phyloP scores from a whole-genome alignment of 2,329 filamentous ascomycete species.

The Podosphaera aphanis region DNA sequence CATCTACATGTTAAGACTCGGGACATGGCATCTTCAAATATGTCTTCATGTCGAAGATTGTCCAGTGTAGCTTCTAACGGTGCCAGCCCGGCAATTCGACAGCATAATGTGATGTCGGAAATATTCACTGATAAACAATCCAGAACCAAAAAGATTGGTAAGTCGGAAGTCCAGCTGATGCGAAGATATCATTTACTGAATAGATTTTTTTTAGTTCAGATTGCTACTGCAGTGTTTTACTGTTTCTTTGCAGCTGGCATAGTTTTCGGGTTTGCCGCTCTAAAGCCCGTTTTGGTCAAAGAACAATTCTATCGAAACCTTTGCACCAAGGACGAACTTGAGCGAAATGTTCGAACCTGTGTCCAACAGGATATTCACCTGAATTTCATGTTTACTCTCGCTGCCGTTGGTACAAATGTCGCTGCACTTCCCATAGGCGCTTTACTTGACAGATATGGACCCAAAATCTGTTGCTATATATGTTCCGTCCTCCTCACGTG shows the following conservation, averaged over 20 bases:
- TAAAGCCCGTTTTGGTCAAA: conserved; percentile 56
- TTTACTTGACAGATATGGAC: conserved; percentile 63
- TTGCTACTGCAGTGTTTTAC: conserved; percentile 43
- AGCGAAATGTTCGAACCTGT: conserved; percentile 26
- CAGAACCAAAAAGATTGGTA: background rate
- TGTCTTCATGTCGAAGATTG: too few relatives aligned
- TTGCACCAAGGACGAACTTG: conserved; percentile 31
- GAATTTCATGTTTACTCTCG: conserved; percentile 83
- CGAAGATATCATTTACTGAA: background rate
- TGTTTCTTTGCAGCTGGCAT: conserved; percentile 59
- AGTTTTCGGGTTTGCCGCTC: conserved; percentile 64
- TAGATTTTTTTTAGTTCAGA: conserved; percentile 30
- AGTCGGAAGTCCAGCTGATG: background rate
- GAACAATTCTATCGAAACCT: conserved; percentile 47
- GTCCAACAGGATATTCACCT: conserved; percentile 40
- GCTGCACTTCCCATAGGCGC: conserved; percentile 67
- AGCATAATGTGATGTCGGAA: background rate
- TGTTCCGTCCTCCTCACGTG: conserved; percentile 43
- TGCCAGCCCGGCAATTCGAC: background rate
- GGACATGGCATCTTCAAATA: too few relatives aligned
- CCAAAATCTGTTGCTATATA: conserved; percentile 48
- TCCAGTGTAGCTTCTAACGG: background rate
- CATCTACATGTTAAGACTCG: too few relatives aligned
- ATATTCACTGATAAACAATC: background rate
- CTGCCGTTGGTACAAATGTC: conserved; percentile 71